A percentile compares a stretch with the other conserved stretches of the same genome.
These are phyloP conservation scores for Lizonia empirigonia DNA, from an alignment of 2,329 filamentous ascomycete species.

Conservation along the genomic window DNA sequence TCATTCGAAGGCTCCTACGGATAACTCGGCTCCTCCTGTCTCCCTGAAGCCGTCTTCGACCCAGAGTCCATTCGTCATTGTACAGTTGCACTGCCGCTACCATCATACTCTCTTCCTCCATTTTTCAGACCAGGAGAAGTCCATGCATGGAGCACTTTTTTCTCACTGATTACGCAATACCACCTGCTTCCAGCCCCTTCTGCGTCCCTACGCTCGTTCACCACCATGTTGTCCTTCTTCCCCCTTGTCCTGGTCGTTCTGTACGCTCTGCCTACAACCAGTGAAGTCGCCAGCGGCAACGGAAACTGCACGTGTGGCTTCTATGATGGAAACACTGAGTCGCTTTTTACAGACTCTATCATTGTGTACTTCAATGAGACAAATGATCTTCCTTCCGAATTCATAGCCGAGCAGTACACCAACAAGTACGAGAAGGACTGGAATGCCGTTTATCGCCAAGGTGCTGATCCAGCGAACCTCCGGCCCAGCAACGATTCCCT, in stretches of 20 bases:
- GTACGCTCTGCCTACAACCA: slow-evolving; percentile 20
- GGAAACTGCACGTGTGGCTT: slow-evolving; percentile 55
- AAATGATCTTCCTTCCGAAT: slow-evolving; percentile 41
- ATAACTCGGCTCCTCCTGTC: slow-evolving; percentile 8
- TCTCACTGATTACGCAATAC: not conserved
- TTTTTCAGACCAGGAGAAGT: not conserved
- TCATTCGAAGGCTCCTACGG: slow-evolving; percentile 1
- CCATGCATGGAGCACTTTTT: not conserved
- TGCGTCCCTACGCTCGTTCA: slow-evolving; percentile 18
- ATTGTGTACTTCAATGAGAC: slow-evolving; percentile 60
- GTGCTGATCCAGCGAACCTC: slow-evolving; percentile 50
- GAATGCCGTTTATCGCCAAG: slow-evolving; percentile 54
- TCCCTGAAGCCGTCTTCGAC: slow-evolving; percentile 1
- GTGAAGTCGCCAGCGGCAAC: slow-evolving; percentile 25
- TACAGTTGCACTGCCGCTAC: slow-evolving; percentile 2
- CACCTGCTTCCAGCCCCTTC: not conserved
- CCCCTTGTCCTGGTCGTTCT: slow-evolving; percentile 22
- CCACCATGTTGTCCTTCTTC: slow-evolving; percentile 19
- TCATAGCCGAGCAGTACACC: slow-evolving; percentile 50
- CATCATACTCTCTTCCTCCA: not conserved
- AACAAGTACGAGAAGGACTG: slow-evolving; percentile 56
- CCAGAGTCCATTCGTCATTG: not conserved
- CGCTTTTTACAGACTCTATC: slow-evolving; percentile 55
- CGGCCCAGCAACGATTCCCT: slow-evolving; percentile 44
- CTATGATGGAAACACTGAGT: slow-evolving; percentile 46